Conservation (phyloP, 176 grass and related monocot genomes). For the Paspalum notatum region DNA sequence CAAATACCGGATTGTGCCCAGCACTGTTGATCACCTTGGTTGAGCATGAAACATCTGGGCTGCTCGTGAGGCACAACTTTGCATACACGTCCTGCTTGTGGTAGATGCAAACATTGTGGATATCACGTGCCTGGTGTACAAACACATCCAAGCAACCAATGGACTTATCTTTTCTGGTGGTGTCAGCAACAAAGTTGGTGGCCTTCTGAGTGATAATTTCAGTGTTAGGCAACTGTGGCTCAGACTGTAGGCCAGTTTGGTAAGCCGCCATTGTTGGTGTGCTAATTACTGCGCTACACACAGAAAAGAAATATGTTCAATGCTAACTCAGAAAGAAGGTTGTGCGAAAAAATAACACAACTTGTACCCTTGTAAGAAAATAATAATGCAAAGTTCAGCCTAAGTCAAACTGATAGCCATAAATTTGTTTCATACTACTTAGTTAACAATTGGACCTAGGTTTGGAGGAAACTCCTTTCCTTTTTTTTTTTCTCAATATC, state of each 20-base stretch:
- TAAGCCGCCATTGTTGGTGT: constrained; percentile 33
- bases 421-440: background rate
- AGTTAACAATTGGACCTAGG: background rate
- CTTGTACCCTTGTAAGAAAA: constrained; percentile 13
- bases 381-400: constrained; percentile 13
- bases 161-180: constrained; percentile 29
- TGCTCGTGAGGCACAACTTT: constrained; percentile 69
- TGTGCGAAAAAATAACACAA: constrained; percentile 12
- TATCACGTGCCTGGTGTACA: constrained; percentile 83
- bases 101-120: constrained; percentile 98
- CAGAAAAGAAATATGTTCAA: constrained; percentile 14
- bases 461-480: background rate
- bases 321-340: background rate
- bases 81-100: constrained; percentile 97
- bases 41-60: constrained; percentile 58
- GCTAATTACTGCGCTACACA: constrained; percentile 32
- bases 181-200: constrained; percentile 33
- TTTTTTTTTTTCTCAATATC: too few relatives aligned
- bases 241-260: constrained; percentile 22
- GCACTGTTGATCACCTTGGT: constrained; percentile 81
- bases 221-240: constrained; percentile 29
- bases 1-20: constrained; percentile 85
- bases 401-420: constrained; percentile 4
- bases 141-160: constrained; percentile 75
- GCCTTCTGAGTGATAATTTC: constrained; percentile 34